Conservation (phyloP, 2,329 filamentous ascomycete species). For the Sporothrix sp. region DNA sequence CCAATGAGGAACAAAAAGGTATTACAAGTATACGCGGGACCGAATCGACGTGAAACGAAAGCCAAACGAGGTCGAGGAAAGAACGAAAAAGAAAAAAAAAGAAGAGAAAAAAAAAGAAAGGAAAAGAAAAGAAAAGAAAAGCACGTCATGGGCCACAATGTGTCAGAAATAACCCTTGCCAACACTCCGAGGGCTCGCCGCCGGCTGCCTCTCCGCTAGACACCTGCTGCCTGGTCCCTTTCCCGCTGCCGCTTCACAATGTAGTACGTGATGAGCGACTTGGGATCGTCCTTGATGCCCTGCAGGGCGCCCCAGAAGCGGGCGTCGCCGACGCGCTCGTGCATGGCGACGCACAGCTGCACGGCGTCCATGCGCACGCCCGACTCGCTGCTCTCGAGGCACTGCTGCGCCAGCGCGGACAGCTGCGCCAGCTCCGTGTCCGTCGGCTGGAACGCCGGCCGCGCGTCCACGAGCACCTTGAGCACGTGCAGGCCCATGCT, state of each 20-base stretch:
- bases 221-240: neutral
- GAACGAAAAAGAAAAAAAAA: neutral
- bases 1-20: too few relatives aligned
- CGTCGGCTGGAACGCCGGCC: slow-evolving; percentile 36
- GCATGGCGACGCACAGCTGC: slow-evolving; percentile 64
- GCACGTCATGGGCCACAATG: neutral
- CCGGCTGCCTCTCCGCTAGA: neutral
- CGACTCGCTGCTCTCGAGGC: slow-evolving; percentile 50
- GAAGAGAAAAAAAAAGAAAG: neutral
- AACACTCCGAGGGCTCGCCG: too few relatives aligned
- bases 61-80: neutral
- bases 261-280: slow-evolving; percentile 73
- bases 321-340: slow-evolving; percentile 49
- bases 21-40: too few relatives aligned
- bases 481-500: slow-evolving; percentile 57
- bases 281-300: slow-evolving; percentile 57
- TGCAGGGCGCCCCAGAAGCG: slow-evolving; percentile 60
- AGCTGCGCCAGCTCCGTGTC: slow-evolving; percentile 44
- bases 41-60: too few relatives aligned
- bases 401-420: slow-evolving; percentile 41
- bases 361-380: slow-evolving; percentile 66
- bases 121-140: neutral
- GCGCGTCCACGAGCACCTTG: slow-evolving; percentile 45
- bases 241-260: slow-evolving; percentile 62
- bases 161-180: neutral